Evolutionary conservation across 2,329 filamentous ascomycete species (phyloP).

Genomic region (Fusarium pininemorale): DNA sequence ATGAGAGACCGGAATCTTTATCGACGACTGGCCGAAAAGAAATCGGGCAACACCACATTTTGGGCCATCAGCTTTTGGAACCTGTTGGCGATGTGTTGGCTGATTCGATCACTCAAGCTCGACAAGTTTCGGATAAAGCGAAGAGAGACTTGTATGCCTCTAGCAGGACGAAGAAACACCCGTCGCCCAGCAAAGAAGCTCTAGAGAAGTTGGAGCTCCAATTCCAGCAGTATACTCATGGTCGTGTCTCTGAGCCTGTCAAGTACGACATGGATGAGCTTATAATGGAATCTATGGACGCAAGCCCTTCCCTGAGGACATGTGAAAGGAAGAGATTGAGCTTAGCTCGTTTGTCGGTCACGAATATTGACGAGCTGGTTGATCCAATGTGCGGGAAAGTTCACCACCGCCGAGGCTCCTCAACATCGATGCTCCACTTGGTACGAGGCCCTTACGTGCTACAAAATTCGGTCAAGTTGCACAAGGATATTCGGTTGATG

Average conservation of each 20-base stretch:
- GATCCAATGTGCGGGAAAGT: neutral
- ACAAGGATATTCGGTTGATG: conserved; percentile 41
- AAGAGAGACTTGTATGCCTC: neutral
- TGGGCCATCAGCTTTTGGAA: neutral
- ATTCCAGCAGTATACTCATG: conserved; percentile 46
- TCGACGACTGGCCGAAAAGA: neutral
- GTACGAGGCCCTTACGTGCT: conserved; percentile 11
- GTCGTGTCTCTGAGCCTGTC: conserved; percentile 23
- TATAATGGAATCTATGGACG: conserved; percentile 26
- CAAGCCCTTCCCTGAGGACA: conserved; percentile 24
- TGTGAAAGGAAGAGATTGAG: conserved; percentile 45
- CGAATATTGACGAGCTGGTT: conserved; percentile 24
- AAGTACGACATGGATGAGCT: conserved; percentile 46
- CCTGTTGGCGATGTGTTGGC: neutral
- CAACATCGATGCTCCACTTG: conserved; percentile 15
- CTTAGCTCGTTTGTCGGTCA: conserved; percentile 11
- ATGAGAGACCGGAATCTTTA: neutral
- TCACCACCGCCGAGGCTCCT: conserved; percentile 24
- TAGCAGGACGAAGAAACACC: conserved; percentile 53
- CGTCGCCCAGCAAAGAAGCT: conserved; percentile 55
- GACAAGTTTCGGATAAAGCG: neutral
- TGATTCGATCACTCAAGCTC: conserved; percentile 15
- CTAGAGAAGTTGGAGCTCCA: conserved; percentile 51
- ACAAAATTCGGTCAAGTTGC: conserved; percentile 28
- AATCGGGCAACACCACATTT: neutral